phyloP scores from a whole-genome alignment of 1,284 basidiomycete genomes.

The Agroathelia rolfsii region DNA sequence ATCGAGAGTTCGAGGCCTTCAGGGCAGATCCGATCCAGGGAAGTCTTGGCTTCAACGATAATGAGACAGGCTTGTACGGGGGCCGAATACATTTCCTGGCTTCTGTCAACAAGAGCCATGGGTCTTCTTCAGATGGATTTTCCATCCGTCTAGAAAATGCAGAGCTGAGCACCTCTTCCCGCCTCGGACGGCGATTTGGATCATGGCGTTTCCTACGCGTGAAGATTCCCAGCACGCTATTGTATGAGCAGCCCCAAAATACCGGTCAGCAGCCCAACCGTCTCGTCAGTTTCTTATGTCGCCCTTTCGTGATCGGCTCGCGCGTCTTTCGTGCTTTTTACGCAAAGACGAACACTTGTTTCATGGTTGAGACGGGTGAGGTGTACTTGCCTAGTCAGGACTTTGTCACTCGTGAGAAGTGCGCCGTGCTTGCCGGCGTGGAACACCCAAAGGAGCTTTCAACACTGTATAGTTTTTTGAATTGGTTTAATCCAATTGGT shows the following conservation, averaged over 20 bases:
- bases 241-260: no score
- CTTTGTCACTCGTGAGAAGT: conserved; percentile 22
- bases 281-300: conserved; percentile 24
- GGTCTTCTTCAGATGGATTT: conserved; percentile 13
- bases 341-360: conserved; percentile 34
- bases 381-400: conserved; percentile 13
- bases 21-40: conserved; percentile 17
- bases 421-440: no score
- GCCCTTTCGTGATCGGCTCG: conserved; percentile 31
- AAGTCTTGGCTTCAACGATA: conserved; percentile 25
- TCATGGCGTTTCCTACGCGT: conserved; percentile 32
- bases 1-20: conserved; percentile 28
- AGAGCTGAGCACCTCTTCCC: conserved; percentile 31
- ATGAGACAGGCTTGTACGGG: conserved; percentile 29
- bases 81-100: conserved; percentile 34
- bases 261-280: conserved; percentile 15
- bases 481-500: conserved; percentile 17
- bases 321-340: conserved; percentile 33
- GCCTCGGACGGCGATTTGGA: conserved; percentile 34
- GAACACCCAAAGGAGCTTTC: conserved; percentile 19
- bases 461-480: conserved; percentile 13
- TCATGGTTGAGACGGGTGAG: conserved; percentile 32
- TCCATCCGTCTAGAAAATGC: conserved; percentile 28
- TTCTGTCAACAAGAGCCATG: conserved; percentile 14
- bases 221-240: conserved; percentile 22